A percentile compares a stretch with the other conserved stretches of the same genome.
Evolutionary conservation across 2,329 filamentous ascomycete genomes (phyloP).

Genomic region (Fusarium decemcellulare): DNA sequence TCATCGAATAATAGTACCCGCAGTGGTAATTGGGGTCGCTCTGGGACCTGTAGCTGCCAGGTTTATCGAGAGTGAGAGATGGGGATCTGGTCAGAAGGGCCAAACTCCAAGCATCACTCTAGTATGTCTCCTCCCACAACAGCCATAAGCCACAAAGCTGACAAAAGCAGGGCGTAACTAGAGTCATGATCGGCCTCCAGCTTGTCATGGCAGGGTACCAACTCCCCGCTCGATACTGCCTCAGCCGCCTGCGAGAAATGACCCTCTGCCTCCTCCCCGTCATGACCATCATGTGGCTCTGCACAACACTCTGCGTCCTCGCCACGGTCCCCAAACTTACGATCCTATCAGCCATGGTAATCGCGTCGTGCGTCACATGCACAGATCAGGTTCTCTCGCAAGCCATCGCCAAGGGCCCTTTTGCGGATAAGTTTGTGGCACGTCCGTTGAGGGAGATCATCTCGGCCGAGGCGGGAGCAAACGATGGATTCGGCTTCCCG

Average conservation of each 20-base stretch:
- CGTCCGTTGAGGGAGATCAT: constrained; percentile 72
- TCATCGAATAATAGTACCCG: constrained; percentile 60
- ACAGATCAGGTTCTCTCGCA: constrained; percentile 55
- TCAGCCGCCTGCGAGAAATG: constrained; percentile 66
- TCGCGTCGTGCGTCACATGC: constrained; percentile 73
- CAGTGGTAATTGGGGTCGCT: constrained; percentile 65
- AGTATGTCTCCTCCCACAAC: constrained; percentile 32
- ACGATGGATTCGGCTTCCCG: constrained; percentile 74
- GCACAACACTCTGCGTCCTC: constrained; percentile 68
- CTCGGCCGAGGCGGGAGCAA: constrained; percentile 73
- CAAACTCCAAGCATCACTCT: constrained; percentile 58
- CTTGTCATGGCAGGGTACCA: constrained; percentile 74
- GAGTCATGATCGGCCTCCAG: constrained; percentile 74
- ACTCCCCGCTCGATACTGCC: constrained; percentile 69
- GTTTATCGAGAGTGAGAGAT: constrained; percentile 61
- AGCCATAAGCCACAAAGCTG: neutral
- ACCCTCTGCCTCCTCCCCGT: constrained; percentile 69
- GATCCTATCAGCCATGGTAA: constrained; percentile 68
- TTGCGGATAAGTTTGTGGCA: constrained; percentile 73
- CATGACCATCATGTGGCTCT: constrained; percentile 75
- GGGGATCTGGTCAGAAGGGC: constrained; percentile 43
- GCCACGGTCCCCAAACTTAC: constrained; percentile 69
- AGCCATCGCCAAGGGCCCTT: constrained; percentile 44
- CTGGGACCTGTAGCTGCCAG: constrained; percentile 69
- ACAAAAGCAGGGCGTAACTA: constrained; percentile 58